A percentile compares a stretch with the other conserved stretches of the same genome.
Conservation (phyloP, 2,329 filamentous ascomycete genomes). For the Juglanconis juglandina region DNA sequence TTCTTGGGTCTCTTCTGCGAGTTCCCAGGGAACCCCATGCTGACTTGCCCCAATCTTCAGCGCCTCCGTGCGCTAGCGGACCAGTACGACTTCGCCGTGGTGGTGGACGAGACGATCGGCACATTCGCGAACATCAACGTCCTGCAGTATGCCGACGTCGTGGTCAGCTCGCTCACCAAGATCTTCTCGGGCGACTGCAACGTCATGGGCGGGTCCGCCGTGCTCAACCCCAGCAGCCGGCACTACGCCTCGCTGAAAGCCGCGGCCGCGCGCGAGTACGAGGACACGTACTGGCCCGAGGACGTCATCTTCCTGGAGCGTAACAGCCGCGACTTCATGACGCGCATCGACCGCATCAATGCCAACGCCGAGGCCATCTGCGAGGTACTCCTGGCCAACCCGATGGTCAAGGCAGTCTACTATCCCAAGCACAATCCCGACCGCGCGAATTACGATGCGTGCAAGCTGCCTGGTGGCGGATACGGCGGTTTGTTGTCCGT, state of each 20-base stretch:
- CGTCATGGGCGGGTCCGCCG: constrained; percentile 85
- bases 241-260: constrained; percentile 70
- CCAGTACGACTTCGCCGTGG: constrained; percentile 80
- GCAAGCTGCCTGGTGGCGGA: constrained; percentile 68
- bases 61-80: constrained; percentile 80
- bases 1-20: constrained; percentile 88
- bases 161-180: constrained; percentile 93
- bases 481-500: constrained; percentile 89
- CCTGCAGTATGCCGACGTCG: constrained; percentile 80
- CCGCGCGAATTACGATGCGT: constrained; percentile 72
- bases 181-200: constrained; percentile 97
- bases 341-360: constrained; percentile 80
- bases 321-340: constrained; percentile 88
- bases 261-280: constrained; percentile 63
- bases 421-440: constrained; percentile 81
- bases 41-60: constrained; percentile 77
- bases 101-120: constrained; percentile 94
- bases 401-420: constrained; percentile 70
- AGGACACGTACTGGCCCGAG: constrained; percentile 92
- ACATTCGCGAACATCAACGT: constrained; percentile 97
- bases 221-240: constrained; percentile 62
- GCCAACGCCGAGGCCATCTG: constrained; percentile 80
- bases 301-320: constrained; percentile 93
- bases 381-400: constrained; percentile 60
- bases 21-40: constrained; percentile 87